Percentiles rank a stretch among this genome's conserved stretches.
Conservation (phyloP, 2,329 filamentous ascomycete species). For the Rutstroemia sp. region DNA sequence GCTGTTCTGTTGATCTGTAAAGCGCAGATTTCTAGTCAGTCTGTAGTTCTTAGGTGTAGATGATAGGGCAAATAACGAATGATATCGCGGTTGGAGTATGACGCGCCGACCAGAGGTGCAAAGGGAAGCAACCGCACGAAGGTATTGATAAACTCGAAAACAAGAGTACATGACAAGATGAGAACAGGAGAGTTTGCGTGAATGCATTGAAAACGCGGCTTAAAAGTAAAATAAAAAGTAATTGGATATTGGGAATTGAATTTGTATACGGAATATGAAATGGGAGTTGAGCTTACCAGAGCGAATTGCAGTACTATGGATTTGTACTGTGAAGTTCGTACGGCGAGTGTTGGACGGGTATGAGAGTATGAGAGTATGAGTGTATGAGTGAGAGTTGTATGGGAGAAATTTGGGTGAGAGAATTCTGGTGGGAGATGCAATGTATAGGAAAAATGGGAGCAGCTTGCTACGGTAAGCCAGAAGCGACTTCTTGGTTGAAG, state of each 20-base stretch:
- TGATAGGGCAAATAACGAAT: not conserved
- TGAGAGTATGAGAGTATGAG: too few relatives aligned
- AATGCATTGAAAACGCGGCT: not conserved
- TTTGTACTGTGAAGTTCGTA: too few relatives aligned
- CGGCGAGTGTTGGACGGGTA: too few relatives aligned
- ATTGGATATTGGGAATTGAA: not conserved
- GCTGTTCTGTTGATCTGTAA: slow-evolving; percentile 16
- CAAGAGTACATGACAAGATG: not conserved
- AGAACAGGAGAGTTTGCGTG: not conserved
- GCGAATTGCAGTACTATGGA: too few relatives aligned
- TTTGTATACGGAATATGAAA: not conserved
- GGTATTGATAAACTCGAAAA: not conserved
- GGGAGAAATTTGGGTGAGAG: not conserved
- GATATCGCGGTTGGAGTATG: not conserved
- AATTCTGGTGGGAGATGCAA: too few relatives aligned
- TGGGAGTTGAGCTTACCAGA: not conserved
- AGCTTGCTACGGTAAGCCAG: too few relatives aligned
- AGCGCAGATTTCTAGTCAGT: slow-evolving; percentile 14
- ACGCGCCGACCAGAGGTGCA: slow-evolving; percentile 2
- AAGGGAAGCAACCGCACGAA: slow-evolving; percentile 1
- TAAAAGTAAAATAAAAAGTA: not conserved
- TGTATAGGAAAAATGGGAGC: too few relatives aligned
- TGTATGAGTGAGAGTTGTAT: not conserved
- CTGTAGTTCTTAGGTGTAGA: not conserved
- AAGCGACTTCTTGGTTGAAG: too few relatives aligned